These are phyloP conservation scores for Apiospora rasikravindrae DNA, from an alignment of 2,329 filamentous ascomycete species.

Conservation along the genomic window DNA sequence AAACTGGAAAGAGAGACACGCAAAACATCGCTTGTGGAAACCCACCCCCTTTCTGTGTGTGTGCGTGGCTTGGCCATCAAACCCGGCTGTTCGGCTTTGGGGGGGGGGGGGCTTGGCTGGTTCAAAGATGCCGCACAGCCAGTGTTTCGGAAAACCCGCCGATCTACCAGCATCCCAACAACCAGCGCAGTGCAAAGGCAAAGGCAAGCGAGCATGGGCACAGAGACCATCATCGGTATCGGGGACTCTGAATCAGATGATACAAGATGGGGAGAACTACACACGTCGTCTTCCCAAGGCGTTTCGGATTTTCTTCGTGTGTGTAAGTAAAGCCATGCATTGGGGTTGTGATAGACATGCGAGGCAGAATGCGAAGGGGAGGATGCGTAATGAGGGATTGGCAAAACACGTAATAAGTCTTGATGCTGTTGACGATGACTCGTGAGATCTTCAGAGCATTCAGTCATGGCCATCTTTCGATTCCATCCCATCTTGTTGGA, in stretches of 20 bases:
- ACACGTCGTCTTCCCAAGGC: background rate
- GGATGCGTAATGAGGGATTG: background rate
- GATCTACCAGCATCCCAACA: background rate
- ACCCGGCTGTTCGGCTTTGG: background rate
- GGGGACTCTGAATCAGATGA: background rate
- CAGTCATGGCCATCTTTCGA: background rate
- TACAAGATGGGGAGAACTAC: background rate
- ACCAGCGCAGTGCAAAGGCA: background rate
- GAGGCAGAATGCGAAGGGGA: no score
- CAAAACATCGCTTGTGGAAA: background rate
- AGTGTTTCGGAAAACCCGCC: conserved; percentile 2
- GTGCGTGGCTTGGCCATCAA: background rate
- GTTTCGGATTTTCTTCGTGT: background rate
- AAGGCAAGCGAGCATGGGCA: background rate
- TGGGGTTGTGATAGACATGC: background rate
- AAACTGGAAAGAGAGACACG: background rate
- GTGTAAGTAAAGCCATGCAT: background rate
- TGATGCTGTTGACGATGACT: background rate
- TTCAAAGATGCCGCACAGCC: conserved; percentile 14
- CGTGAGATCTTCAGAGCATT: background rate
- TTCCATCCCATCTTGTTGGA: background rate
- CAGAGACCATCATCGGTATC: background rate
- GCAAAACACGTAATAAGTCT: background rate
- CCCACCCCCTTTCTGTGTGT: background rate
- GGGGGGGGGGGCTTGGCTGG: background rate